Base-by-base conservation (phyloP, 2,329 filamentous ascomycete genomes). In the Cercospora citrullina region DNA sequence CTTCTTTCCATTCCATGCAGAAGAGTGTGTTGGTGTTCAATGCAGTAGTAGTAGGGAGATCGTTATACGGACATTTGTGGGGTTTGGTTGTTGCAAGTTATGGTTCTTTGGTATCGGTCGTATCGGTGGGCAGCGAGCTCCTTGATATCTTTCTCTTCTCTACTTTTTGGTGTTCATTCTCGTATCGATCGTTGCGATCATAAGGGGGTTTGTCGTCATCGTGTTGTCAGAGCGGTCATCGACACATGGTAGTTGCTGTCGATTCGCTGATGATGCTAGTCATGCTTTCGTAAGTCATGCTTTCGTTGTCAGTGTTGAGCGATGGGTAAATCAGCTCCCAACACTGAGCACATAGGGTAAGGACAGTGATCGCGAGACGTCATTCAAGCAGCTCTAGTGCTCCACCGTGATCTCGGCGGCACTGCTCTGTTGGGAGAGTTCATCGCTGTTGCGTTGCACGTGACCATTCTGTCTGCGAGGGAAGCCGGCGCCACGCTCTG, bases 321-420 rank as follows among this genome's bases (percentile, higher is more conserved):
- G 30, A 31, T 33, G 26, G 16, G 23, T n/a, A 14, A 5, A 28
- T 60, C 14, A 21, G 12, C 18, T n/a, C 23, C 26, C 36, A 31
- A 30, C 66, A 64, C 51, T 60, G 58, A 60, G 58, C 39, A 61
- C 31, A 53, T 31, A 23, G 57, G 64, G 55, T 53, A 64, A 57
- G 28, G 60, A 64, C 62, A 64, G 62, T 64, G 62, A 55, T 64
- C 51, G 48, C 62, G 28, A 36, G 45, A 36, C 30, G 31, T 39
- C 48, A 23, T 36, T 31, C 23, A 36, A 23, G 51, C 51, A 51
- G 78, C 79, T 61, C 72, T 74, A 78, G 64, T 87, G 87, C 81
- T 88, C 87, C 74, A 89, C 87, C 74, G 88, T 87, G 76, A 89
- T 88, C 77, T 88, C 86, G 71, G 88, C 84, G 67, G 85, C 84